Evolutionary conservation across 345 rosid genomes (phyloP).

Genomic region (Acer campestre): DNA sequence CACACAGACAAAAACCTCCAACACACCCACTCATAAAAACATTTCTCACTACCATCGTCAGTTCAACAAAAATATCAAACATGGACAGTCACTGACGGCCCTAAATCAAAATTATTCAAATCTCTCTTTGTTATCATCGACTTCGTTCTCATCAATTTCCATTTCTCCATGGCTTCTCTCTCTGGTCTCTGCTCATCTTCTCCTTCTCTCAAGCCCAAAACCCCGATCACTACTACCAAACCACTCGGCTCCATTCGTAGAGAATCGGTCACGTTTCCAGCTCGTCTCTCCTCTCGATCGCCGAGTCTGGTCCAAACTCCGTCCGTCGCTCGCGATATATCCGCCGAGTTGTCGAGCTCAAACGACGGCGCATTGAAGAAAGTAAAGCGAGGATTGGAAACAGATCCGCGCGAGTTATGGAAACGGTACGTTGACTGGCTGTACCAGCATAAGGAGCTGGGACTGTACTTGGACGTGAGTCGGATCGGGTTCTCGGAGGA

Average conservation of each 20-base stretch:
- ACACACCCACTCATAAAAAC: background rate
- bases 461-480: constrained; percentile 84
- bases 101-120: background rate
- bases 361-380: constrained; percentile 32
- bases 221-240: constrained; percentile 17
- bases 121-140: constrained; percentile 28
- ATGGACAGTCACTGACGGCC: background rate
- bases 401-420: constrained; percentile 71
- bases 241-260: constrained; percentile 28
- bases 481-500: constrained; percentile 85
- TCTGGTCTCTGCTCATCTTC: constrained; percentile 47
- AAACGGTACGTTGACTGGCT: constrained; percentile 85
- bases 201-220: constrained; percentile 41
- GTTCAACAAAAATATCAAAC: constrained; percentile 1
- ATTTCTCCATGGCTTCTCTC: constrained; percentile 57
- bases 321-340: constrained; percentile 59
- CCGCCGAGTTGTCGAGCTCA: constrained; percentile 42
- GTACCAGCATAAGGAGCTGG: constrained; percentile 91
- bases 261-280: constrained; percentile 43
- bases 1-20: background rate
- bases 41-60: background rate
- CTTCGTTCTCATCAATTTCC: constrained; percentile 27
- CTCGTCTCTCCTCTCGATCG: constrained; percentile 28
- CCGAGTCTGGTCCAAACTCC: constrained; percentile 29
- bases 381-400: constrained; percentile 56